Conservation (phyloP, 2,329 filamentous ascomycete species). For the Aspergillus alliaceus region DNA sequence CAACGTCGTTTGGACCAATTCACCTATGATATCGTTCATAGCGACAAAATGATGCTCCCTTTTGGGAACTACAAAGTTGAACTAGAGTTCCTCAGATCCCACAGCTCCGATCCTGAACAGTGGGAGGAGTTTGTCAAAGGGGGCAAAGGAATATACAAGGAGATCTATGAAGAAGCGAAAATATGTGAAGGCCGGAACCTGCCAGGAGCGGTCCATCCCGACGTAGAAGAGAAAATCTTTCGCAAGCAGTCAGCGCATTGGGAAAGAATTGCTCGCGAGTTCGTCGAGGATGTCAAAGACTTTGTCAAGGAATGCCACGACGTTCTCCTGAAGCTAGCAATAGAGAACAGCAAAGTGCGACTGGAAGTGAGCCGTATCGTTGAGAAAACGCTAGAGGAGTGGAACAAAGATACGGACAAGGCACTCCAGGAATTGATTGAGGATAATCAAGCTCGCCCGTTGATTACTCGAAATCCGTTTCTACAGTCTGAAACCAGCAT, state of each 20-base stretch:
- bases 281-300: not conserved
- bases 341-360: not conserved
- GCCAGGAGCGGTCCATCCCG: slow-evolving; percentile 13
- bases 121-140: not conserved
- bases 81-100: not conserved
- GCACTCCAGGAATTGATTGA: not conserved
- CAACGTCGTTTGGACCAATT: not conserved
- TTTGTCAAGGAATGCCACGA: not conserved
- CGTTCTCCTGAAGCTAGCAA: not conserved
- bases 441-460: not conserved
- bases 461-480: not conserved
- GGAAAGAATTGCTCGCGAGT: not conserved
- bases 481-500: not conserved
- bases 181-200: slow-evolving; percentile 10
- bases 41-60: not conserved
- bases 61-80: not conserved
- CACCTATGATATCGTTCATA: not conserved
- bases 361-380: not conserved
- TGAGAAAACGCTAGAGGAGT: not conserved
- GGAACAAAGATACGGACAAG: not conserved
- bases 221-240: slow-evolving; percentile 13
- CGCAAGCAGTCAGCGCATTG: slow-evolving; percentile 8
- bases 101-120: not conserved
- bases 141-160: not conserved
- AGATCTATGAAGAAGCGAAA: slow-evolving; percentile 12